These are phyloP conservation scores for Pythium pyrilobum DNA, from an alignment of 352 stramenopile genomes.

Conservation along the genomic window DNA sequence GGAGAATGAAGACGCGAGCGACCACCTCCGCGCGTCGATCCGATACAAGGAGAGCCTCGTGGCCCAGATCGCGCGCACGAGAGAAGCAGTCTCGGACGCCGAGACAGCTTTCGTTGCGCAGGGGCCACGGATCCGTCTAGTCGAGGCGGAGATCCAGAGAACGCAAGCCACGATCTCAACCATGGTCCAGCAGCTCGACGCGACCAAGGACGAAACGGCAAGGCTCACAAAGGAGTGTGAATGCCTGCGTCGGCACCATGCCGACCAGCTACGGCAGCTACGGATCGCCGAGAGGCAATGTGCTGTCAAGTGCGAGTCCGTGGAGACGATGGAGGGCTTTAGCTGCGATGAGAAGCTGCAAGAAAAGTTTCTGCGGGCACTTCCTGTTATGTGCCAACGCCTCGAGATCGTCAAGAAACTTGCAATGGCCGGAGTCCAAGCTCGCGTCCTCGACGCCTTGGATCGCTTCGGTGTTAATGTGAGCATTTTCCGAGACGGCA, in stretches of 20 bases:
- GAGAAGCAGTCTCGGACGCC: not conserved
- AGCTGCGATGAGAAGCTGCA: not conserved
- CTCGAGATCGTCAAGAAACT: conserved; percentile 8
- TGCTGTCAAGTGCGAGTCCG: conserved; percentile 16
- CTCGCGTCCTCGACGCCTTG: conserved; percentile 4
- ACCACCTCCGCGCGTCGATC: not conserved
- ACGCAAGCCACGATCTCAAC: not conserved
- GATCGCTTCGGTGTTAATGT: not conserved
- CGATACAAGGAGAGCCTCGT: conserved; percentile 6
- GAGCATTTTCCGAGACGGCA: not conserved
- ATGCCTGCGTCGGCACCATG: not conserved
- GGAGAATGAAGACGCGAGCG: conserved; percentile 3
- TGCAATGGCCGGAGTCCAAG: conserved; percentile 9
- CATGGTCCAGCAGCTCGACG: conserved; percentile 1
- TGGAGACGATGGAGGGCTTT: conserved; percentile 8
- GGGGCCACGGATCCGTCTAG: not conserved
- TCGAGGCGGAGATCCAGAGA: conserved; percentile 3
- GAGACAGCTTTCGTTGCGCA: not conserved
- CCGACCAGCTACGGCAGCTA: not conserved
- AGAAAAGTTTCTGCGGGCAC: conserved; percentile 14
- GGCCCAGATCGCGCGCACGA: not conserved
- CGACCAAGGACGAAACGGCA: not conserved
- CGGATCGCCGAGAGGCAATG: not conserved
- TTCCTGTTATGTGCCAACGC: conserved; percentile 12
- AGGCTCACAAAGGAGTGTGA: conserved; percentile 1